Base-by-base conservation (phyloP, 768 basidiomycete species). In the Dictyophora rubrovolvata region DNA sequence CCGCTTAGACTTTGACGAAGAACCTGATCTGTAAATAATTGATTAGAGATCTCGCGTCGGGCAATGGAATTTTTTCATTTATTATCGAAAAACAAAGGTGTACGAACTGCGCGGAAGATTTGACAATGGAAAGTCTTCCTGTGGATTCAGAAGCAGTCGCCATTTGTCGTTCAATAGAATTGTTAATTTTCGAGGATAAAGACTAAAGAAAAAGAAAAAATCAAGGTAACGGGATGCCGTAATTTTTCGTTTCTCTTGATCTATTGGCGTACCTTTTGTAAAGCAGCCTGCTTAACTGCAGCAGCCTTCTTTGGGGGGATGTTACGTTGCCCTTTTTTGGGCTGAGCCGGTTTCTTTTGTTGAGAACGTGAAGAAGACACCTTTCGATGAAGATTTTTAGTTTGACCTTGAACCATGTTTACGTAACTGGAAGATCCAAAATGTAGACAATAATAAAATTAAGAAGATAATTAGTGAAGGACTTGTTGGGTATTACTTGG, bases 51-150 rank as follows among this genome's bases (percentile, higher is more conserved):
- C 28, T 28, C 28, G 28, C 28, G 28, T 28, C 28, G 7, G 2
- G 28, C 7, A 28, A 28, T 28, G 28, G 28, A 28, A 28, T 28
- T 28, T 28, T 28, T 28, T 28, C 28, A 28, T 28, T 28, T 28
- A 28, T 28, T n/a, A 5, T 42, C 10, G 42, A 42, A n/a, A 42
- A 42, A 14, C 10, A 42, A 42, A 18, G 57, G 17, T n/a, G 47
- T 17, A 42, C 55, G 42, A 28, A 59, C 57, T 51, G 49, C 21
- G 33, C 17, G 12, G 56, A 50, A 23, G 85, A 81, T 73, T 88
- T 89, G 92, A 97, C 92, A 69, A 97, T 93, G 28, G 90, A 90
- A 62, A 97, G 77, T 69, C 90, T 92, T 42, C 93, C 93, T 48
- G 84, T 77, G 5, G 89, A 92, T 53, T 59, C 57, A 2, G 93